Evolutionary conservation across 805 yeast species (phyloP).

Genomic region (Ogataea salicorniae): DNA sequence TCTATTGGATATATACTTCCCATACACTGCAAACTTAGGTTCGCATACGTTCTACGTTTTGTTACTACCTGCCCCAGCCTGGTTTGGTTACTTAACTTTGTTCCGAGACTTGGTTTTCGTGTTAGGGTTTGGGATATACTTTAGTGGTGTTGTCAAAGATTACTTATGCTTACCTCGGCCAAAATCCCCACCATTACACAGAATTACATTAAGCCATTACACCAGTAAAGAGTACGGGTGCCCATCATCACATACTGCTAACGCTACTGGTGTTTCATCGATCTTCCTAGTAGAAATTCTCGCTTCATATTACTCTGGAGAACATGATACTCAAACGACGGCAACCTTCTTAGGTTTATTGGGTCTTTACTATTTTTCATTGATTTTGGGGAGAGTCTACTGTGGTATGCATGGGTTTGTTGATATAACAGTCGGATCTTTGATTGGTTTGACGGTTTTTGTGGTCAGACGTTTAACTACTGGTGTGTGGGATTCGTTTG

Average conservation of each 20-base stretch:
- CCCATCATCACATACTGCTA: slow-evolving; percentile 92
- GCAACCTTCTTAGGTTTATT: slow-evolving; percentile 18
- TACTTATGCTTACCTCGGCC: slow-evolving; percentile 90
- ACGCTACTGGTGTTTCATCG: slow-evolving; percentile 78
- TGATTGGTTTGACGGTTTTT: slow-evolving; percentile 55
- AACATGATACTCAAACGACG: slow-evolving; percentile 2
- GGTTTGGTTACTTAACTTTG: slow-evolving; percentile 62
- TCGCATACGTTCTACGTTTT: slow-evolving; percentile 91
- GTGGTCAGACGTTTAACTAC: slow-evolving; percentile 40
- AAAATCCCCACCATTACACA: slow-evolving; percentile 80
- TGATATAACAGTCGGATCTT: slow-evolving; percentile 64
- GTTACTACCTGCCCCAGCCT: slow-evolving; percentile 77
- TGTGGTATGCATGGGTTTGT: slow-evolving; percentile 97
- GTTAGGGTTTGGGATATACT: slow-evolving; percentile 64
- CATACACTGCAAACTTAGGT: slow-evolving; percentile 84
- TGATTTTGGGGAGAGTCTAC: slow-evolving; percentile 78
- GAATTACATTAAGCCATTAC: slow-evolving; percentile 86
- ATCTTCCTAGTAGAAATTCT: slow-evolving; percentile 30
- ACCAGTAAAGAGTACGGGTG: slow-evolving; percentile 93
- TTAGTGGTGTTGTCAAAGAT: slow-evolving; percentile 77
- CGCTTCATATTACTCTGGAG: slow-evolving; percentile 11
- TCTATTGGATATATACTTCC: slow-evolving; percentile 66
- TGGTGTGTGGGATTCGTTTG: slow-evolving; percentile 40
- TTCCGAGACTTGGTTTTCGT: slow-evolving; percentile 58
- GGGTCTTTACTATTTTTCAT: slow-evolving; percentile 50